Conservation (phyloP, 768 basidiomycete species). For the Leccinum truebloodii region DNA sequence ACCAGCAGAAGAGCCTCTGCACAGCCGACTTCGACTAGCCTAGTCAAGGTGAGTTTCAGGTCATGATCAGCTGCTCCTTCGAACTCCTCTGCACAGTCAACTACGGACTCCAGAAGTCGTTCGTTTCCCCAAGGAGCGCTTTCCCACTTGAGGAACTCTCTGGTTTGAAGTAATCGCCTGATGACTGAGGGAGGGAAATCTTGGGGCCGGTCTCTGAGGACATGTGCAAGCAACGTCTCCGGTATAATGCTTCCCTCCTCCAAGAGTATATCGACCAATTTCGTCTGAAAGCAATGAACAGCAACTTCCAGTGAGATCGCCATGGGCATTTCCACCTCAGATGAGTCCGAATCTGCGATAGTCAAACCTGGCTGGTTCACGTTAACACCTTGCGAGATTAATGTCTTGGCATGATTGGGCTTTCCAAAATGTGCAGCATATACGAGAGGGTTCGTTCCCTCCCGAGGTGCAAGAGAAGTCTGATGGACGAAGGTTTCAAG, state of each 20-base stretch:
- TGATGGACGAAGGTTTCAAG: too few species aligned
- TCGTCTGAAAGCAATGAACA: not conserved
- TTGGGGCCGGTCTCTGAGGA: not conserved
- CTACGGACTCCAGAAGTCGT: not conserved
- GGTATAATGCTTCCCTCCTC: not conserved
- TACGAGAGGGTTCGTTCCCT: too few species aligned
- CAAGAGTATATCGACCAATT: slow-evolving; percentile 2
- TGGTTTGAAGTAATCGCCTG: not conserved
- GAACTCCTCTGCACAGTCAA: not conserved
- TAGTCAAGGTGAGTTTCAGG: not conserved
- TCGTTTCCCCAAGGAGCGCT: not conserved
- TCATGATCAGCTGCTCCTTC: not conserved
- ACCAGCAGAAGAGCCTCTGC: slow-evolving; percentile 2
- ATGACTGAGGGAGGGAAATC: slow-evolving; percentile 4
- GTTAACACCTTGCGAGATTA: not conserved
- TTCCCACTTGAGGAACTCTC: not conserved
- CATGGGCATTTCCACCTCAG: not conserved
- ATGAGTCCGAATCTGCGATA: not conserved
- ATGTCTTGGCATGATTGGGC: not conserved
- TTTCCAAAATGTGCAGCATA: not conserved
- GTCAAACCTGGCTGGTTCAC: too few species aligned
- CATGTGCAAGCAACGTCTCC: not conserved
- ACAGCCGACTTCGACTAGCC: slow-evolving; percentile 1
- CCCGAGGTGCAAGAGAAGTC: too few species aligned
- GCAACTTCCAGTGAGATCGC: not conserved